Evolutionary conservation across 1,284 basidiomycete genomes (phyloP).

Genomic region (Rhodofomes roseus): DNA sequence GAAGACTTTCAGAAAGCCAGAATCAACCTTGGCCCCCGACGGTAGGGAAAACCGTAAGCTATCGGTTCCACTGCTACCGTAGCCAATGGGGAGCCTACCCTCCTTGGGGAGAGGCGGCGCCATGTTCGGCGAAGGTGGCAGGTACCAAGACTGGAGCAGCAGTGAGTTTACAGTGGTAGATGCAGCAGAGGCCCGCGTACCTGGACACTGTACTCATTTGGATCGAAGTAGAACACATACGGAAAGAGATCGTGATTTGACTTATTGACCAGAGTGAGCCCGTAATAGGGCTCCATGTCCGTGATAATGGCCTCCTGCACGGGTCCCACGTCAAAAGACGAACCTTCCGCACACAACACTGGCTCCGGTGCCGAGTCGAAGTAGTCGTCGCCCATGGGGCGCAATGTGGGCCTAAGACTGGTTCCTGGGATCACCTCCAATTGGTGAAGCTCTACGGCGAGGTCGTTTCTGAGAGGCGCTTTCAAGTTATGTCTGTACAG

Average conservation of each 20-base stretch:
- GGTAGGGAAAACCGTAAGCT: constrained; percentile 8
- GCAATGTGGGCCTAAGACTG: background rate
- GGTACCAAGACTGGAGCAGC: constrained; percentile 1
- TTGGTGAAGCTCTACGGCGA: background rate
- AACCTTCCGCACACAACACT: background rate
- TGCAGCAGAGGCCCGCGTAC: background rate
- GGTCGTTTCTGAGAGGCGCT: background rate
- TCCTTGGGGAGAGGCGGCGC: background rate
- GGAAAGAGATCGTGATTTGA: constrained; percentile 3
- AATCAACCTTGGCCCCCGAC: background rate
- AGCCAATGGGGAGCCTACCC: constrained; percentile 4
- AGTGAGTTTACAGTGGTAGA: background rate
- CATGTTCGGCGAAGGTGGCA: constrained; percentile 6
- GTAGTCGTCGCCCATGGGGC: background rate
- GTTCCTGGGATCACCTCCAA: background rate
- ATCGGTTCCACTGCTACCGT: background rate
- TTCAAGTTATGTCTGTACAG: background rate
- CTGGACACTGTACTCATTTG: constrained; percentile 7
- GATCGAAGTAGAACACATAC: constrained; percentile 13
- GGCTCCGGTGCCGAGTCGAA: background rate
- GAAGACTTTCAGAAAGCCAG: constrained; percentile 11
- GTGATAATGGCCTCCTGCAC: constrained; percentile 1
- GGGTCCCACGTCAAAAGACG: background rate
- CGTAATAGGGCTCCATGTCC: background rate
- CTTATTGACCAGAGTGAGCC: constrained; percentile 2